A percentile compares a stretch with the other conserved stretches of the same genome.
These are phyloP conservation scores for Lolium multiflorum DNA, from an alignment of 176 grass and related monocot species.

Conservation along the genomic window DNA sequence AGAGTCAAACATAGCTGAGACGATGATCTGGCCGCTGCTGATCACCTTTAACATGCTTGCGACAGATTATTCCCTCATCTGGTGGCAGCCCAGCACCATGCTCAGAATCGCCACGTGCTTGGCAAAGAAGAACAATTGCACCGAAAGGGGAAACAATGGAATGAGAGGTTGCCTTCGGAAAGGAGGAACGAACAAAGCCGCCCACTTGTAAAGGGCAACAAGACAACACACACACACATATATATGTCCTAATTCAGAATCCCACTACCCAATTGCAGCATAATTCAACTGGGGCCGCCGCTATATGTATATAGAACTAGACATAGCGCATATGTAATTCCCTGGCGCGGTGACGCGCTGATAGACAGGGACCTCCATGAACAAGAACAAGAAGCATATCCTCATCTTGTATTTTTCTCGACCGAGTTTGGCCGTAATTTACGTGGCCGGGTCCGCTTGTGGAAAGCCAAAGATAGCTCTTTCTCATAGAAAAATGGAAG, in stretches of 20 bases:
- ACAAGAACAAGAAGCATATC: slow-evolving; percentile 28
- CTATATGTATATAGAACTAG: neutral
- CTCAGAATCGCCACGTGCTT: slow-evolving; percentile 33
- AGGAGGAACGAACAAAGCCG: slow-evolving; percentile 58
- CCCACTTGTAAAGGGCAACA: slow-evolving; percentile 36
- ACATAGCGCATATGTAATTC: slow-evolving; percentile 27
- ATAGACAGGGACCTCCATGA: slow-evolving; percentile 45
- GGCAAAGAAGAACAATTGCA: slow-evolving; percentile 4
- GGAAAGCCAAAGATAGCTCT: neutral
- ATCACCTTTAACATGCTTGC: slow-evolving; percentile 4
- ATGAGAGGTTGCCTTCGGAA: slow-evolving; percentile 44
- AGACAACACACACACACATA: neutral
- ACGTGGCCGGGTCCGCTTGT: neutral
- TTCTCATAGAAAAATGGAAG: neutral
- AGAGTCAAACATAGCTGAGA: slow-evolving; percentile 23
- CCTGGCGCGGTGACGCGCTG: slow-evolving; percentile 17
- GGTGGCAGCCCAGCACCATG: neutral
- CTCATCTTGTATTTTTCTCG: neutral
- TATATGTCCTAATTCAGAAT: slow-evolving; percentile 16
- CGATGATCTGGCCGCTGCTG: slow-evolving; percentile 3
- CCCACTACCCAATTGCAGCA: slow-evolving; percentile 42
- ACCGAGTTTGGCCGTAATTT: slow-evolving; percentile 27
- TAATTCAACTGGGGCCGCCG: slow-evolving; percentile 34
- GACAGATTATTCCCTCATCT: neutral
- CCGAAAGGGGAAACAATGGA: slow-evolving; percentile 38